Conservation (phyloP, 2,329 filamentous ascomycete species). For the Trichoderma simmonsii region DNA sequence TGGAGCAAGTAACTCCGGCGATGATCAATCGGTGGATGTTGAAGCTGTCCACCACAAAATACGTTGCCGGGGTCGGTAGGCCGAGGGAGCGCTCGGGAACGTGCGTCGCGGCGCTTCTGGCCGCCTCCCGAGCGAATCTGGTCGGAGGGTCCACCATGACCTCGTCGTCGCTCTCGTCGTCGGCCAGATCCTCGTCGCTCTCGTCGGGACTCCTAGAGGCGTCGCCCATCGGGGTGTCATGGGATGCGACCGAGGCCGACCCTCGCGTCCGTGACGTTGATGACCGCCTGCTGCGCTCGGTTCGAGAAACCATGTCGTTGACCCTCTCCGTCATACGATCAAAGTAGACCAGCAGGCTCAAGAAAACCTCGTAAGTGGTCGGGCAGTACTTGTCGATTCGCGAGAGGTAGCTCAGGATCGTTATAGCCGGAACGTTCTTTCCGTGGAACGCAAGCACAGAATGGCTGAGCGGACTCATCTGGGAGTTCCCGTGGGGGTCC, state of each 20-base stretch:
- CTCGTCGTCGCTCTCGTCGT: conserved; percentile 39
- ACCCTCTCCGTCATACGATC: conserved; percentile 98
- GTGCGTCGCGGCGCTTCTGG: background rate
- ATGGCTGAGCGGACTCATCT: conserved; percentile 58
- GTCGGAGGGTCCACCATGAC: conserved; percentile 33
- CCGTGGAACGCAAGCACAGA: conserved; percentile 92
- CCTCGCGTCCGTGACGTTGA: conserved; percentile 17
- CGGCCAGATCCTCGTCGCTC: conserved; percentile 50
- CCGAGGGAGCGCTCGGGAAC: conserved; percentile 24
- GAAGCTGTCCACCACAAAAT: conserved; percentile 96
- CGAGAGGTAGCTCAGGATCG: conserved; percentile 90
- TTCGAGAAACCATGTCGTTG: conserved; percentile 73
- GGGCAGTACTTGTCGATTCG: conserved; percentile 99
- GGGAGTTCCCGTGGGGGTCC: conserved; percentile 50
- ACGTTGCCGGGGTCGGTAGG: conserved; percentile 43
- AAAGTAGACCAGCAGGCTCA: conserved; percentile 94
- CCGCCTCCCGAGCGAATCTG: conserved; percentile 22
- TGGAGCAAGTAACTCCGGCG: conserved; percentile 93
- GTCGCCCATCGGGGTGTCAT: conserved; percentile 33
- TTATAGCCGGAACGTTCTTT: conserved; percentile 96
- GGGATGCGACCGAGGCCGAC: conserved; percentile 13
- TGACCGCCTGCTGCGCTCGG: conserved; percentile 40
- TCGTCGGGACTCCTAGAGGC: conserved; percentile 38
- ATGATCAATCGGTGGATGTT: conserved; percentile 98
- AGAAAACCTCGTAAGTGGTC: conserved; percentile 95